These are phyloP conservation scores for Esteya vermicola DNA, from an alignment of 2,329 filamentous ascomycete genomes.

Conservation along the genomic window DNA sequence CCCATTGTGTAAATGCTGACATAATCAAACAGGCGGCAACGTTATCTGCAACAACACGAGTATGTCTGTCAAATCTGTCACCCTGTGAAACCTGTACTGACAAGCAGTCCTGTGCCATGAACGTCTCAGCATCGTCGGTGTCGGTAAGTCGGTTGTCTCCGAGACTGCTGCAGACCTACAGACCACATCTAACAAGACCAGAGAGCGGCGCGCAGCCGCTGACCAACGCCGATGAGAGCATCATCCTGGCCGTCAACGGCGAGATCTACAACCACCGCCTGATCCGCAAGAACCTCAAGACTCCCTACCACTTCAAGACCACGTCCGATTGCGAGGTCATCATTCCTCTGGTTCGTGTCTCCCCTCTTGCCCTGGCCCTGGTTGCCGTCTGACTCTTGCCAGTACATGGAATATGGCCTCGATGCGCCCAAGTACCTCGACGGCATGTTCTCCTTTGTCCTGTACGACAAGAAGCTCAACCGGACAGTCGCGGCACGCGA, in stretches of 20 bases:
- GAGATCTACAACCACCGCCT: slow-evolving; percentile 99
- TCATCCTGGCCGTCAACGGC: slow-evolving; percentile 93
- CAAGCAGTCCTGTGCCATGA: slow-evolving; percentile 81
- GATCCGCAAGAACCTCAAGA: slow-evolving; percentile 74
- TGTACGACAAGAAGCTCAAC: slow-evolving; percentile 92
- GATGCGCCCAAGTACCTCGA: slow-evolving; percentile 89
- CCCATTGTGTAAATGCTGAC: not conserved
- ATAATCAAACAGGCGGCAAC: slow-evolving; percentile 50
- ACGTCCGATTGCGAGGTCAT: slow-evolving; percentile 98
- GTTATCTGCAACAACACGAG: slow-evolving; percentile 83
- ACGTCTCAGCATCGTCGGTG: slow-evolving; percentile 91
- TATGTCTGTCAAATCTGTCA: slow-evolving; percentile 27
- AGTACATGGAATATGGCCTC: slow-evolving; percentile 87
- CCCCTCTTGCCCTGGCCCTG: too few relatives aligned
- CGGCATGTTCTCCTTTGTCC: slow-evolving; percentile 98
- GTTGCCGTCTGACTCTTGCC: slow-evolving; percentile 7
- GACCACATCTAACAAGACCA: slow-evolving; percentile 25
- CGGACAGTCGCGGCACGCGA: slow-evolving; percentile 88
- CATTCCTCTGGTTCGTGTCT: slow-evolving; percentile 62
- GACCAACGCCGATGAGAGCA: slow-evolving; percentile 75
- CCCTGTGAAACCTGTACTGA: slow-evolving; percentile 13
- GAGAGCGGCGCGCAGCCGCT: slow-evolving; percentile 93
- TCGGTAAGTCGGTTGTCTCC: slow-evolving; percentile 47
- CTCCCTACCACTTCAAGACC: slow-evolving; percentile 91
- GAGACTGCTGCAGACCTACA: too few relatives aligned